Evolutionary conservation across 2,329 filamentous ascomycete species (phyloP).

Genomic region (Diplodia intermedia): DNA sequence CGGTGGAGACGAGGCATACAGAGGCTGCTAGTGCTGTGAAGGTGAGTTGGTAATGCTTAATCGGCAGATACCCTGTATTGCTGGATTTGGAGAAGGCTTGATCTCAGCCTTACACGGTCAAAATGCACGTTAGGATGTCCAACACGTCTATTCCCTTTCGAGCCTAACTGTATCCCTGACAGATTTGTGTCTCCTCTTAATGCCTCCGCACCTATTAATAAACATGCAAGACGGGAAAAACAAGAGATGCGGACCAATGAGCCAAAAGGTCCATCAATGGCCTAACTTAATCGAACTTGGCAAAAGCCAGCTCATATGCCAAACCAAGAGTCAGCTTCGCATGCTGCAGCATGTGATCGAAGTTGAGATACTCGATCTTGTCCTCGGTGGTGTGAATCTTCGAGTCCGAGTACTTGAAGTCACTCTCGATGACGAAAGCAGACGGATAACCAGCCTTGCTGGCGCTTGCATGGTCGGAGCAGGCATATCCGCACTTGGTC

Average conservation of each 20-base stretch:
- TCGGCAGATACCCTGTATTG: constrained; percentile 3
- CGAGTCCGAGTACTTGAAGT: constrained; percentile 68
- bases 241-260: constrained; percentile 6
- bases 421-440: constrained; percentile 77
- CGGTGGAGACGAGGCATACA: neutral
- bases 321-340: constrained; percentile 83
- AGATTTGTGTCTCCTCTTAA: constrained; percentile 11
- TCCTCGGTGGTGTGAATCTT: constrained; percentile 76
- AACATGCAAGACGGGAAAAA: neutral
- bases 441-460: constrained; percentile 77
- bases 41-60: neutral
- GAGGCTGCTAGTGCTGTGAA: neutral
- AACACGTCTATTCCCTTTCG: constrained; percentile 25
- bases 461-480: constrained; percentile 76
- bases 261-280: neutral
- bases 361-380: constrained; percentile 74
- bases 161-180: constrained; percentile 6
- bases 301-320: constrained; percentile 83
- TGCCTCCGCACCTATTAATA: neutral
- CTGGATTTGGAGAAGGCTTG: constrained; percentile 18
- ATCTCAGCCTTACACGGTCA: constrained; percentile 10
- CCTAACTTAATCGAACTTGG: constrained; percentile 63
- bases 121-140: constrained; percentile 17
- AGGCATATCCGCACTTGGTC: constrained; percentile 89
- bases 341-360: constrained; percentile 92